These are phyloP conservation scores for Hemileccinum impolitum DNA, from an alignment of 768 basidiomycete genomes.

Conservation along the genomic window DNA sequence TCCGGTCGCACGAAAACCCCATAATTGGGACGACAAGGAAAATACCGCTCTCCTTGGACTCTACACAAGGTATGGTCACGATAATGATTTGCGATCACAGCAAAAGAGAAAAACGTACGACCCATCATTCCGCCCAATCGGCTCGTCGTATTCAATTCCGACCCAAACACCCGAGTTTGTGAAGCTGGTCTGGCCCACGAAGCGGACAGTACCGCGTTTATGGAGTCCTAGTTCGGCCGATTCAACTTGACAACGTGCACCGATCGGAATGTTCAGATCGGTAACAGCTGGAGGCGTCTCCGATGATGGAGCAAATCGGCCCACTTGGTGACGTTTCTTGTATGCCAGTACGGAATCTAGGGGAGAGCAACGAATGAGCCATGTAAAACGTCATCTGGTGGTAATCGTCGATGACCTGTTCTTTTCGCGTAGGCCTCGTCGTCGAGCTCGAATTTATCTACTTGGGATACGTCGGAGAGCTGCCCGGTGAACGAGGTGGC, in stretches of 20 bases:
- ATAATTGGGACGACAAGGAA: slow-evolving; percentile 69
- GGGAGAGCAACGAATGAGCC: slow-evolving; percentile 1
- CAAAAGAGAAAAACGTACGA: slow-evolving; percentile 54
- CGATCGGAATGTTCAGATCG: slow-evolving; percentile 53
- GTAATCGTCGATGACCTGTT: slow-evolving; percentile 48
- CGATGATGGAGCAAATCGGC: slow-evolving; percentile 71
- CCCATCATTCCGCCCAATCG: slow-evolving; percentile 93
- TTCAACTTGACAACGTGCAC: slow-evolving; percentile 82
- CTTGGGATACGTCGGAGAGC: slow-evolving; percentile 77
- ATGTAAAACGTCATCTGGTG: not conserved
- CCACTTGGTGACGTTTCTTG: slow-evolving; percentile 83
- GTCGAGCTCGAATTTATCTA: slow-evolving; percentile 90
- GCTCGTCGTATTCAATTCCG: slow-evolving; percentile 94
- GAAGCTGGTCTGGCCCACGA: slow-evolving; percentile 78
- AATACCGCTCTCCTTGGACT: slow-evolving; percentile 83
- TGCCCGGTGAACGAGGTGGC: slow-evolving; percentile 76
- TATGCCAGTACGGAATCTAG: slow-evolving; percentile 87
- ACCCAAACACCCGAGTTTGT: slow-evolving; percentile 72
- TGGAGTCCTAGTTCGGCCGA: slow-evolving; percentile 62
- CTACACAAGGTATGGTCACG: slow-evolving; percentile 36
- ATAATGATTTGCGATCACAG: not conserved
- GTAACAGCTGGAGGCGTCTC: slow-evolving; percentile 30
- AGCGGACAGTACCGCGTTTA: slow-evolving; percentile 84
- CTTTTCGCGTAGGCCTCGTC: slow-evolving; percentile 78
- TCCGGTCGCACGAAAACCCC: slow-evolving; percentile 88